Evolutionary conservation across 2,329 filamentous ascomycete species (phyloP).

Genomic region (Mariannaea sp.): DNA sequence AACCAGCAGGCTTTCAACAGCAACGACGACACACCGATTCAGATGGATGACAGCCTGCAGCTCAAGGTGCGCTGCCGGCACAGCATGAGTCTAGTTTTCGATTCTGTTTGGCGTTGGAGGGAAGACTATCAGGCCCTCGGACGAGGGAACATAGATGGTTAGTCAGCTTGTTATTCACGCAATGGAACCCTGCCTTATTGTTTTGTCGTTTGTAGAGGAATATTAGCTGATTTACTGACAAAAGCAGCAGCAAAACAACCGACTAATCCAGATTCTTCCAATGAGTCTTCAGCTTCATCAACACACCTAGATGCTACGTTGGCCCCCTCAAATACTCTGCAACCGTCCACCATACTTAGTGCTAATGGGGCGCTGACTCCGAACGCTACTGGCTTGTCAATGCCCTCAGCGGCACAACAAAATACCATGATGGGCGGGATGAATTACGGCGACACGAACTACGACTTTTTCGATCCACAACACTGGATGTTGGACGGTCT

Average conservation of each 20-base stretch:
- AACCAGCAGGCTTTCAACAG: slow-evolving; percentile 53
- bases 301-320: slow-evolving; percentile 67
- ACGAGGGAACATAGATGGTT: slow-evolving; percentile 72
- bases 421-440: slow-evolving; percentile 56
- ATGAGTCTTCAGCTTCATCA: slow-evolving; percentile 72
- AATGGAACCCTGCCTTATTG: slow-evolving; percentile 29
- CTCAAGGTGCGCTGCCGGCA: slow-evolving; percentile 82
- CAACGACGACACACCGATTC: slow-evolving; percentile 54
- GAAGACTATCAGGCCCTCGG: slow-evolving; percentile 77
- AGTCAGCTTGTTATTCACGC: slow-evolving; percentile 41
- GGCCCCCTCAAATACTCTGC: slow-evolving; percentile 47
- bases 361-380: slow-evolving; percentile 60
- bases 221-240: slow-evolving; percentile 26
- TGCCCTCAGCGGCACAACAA: slow-evolving; percentile 45
- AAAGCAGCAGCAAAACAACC: slow-evolving; percentile 75
- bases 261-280: slow-evolving; percentile 80
- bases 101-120: slow-evolving; percentile 85
- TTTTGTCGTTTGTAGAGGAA: slow-evolving; percentile 19
- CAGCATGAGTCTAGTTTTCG: slow-evolving; percentile 84
- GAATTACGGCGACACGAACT: slow-evolving; percentile 70
- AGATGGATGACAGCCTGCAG: slow-evolving; percentile 73
- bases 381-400: slow-evolving; percentile 51
- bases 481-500: slow-evolving; percentile 93
- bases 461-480: slow-evolving; percentile 89
- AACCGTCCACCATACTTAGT: slow-evolving; percentile 53